Percentiles rank a stretch among this genome's conserved stretches.
These are phyloP conservation scores for Amauroascus verrucosus DNA, from an alignment of 2,329 filamentous ascomycete genomes.

Conservation along the genomic window DNA sequence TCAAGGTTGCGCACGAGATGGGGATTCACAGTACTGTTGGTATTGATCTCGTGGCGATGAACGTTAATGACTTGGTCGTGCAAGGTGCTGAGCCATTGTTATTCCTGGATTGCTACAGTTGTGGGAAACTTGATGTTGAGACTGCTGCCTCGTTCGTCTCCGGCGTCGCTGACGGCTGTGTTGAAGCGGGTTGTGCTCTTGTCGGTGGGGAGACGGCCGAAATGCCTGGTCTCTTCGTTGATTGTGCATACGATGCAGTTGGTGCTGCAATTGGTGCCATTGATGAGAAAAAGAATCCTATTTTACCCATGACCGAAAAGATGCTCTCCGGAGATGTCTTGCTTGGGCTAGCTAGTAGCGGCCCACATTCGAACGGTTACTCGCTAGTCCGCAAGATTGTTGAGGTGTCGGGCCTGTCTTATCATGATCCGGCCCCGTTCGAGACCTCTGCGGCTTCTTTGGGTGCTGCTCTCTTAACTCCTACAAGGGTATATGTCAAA, in stretches of 20 bases:
- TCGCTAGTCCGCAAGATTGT: constrained; percentile 90
- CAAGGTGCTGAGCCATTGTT: constrained; percentile 90
- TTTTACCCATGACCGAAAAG: constrained; percentile 62
- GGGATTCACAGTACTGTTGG: constrained; percentile 88
- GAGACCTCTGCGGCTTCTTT: constrained; percentile 41
- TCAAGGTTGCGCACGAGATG: constrained; percentile 87
- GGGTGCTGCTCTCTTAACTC: constrained; percentile 71
- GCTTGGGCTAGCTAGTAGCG: constrained; percentile 72
- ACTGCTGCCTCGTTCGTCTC: constrained; percentile 77
- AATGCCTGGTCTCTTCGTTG: constrained; percentile 90
- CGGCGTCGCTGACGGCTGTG: constrained; percentile 80
- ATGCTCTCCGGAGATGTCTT: constrained; percentile 80
- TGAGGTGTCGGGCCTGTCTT: constrained; percentile 59
- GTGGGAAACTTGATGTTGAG: constrained; percentile 70
- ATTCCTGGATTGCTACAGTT: constrained; percentile 97
- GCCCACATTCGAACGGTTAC: constrained; percentile 94
- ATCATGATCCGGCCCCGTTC: constrained; percentile 70
- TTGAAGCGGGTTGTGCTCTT: constrained; percentile 72
- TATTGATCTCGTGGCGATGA: constrained; percentile 96
- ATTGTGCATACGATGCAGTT: constrained; percentile 84
- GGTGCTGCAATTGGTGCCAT: constrained; percentile 85
- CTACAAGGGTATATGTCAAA: constrained; percentile 89
- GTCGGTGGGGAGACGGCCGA: constrained; percentile 97
- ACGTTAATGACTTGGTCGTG: constrained; percentile 94
- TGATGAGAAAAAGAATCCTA: constrained; percentile 42